A percentile compares a stretch with the other conserved stretches of the same genome.
Evolutionary conservation across 129 eudicot species (phyloP).

Genomic region (Flaveria linearis): DNA sequence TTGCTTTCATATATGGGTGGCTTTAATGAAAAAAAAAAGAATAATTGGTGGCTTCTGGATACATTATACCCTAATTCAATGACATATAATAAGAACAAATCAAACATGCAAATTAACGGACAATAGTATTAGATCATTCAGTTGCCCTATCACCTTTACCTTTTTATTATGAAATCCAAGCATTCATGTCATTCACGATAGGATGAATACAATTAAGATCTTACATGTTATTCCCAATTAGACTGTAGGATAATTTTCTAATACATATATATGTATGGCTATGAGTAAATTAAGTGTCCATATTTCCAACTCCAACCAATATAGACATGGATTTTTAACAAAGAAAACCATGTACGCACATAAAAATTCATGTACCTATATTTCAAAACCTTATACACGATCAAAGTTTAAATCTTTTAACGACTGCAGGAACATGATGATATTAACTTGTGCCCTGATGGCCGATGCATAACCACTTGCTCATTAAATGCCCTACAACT

Average conservation of each 20-base stretch:
- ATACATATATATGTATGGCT: background rate
- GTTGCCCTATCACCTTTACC: background rate
- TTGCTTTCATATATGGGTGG: background rate
- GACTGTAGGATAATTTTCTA: background rate
- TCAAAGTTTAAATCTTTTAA: constrained; percentile 2
- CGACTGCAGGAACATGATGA: background rate
- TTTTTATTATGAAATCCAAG: background rate
- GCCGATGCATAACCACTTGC: background rate
- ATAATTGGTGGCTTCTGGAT: background rate
- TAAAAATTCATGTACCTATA: background rate
- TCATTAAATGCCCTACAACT: background rate
- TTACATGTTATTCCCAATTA: background rate
- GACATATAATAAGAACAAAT: background rate
- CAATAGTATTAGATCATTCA: background rate
- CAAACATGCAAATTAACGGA: background rate
- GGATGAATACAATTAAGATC: background rate
- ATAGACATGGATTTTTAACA: background rate
- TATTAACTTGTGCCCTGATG: background rate
- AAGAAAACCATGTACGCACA: background rate
- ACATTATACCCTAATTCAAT: background rate
- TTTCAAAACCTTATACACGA: background rate
- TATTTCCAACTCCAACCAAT: constrained; percentile 4
- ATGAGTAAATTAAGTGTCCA: background rate
- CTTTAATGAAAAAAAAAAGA: background rate
- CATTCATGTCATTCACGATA: background rate